Base-by-base conservation (phyloP, 78 protist species). In the Chrysochromulina tobinii region DNA sequence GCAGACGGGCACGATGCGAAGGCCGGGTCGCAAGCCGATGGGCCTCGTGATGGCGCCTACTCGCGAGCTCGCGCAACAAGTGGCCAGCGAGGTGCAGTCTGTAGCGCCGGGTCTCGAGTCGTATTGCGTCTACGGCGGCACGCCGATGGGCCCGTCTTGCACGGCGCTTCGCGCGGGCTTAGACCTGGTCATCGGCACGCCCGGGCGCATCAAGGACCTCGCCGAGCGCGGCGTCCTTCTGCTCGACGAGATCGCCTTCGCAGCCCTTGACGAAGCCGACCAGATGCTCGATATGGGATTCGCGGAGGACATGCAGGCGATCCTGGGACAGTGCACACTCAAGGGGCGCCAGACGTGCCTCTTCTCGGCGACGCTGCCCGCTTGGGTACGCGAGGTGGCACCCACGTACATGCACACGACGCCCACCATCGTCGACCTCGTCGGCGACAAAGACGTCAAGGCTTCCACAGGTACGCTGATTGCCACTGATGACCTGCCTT, bases 281-380 rank as follows among this genome's bases (percentile, higher is more conserved):
- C 89, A 75, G 83, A 75, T 75, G 83, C 83, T 75, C 4, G 83
- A 75, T n/a, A 75, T 75, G 83, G 83, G 90, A 21, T 87, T 87
- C 61, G 79, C 58, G 58, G 90, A 87, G 21, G 72, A 87, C 72
- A 87, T 87, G 90, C 2, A 12, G 50, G 79, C 3, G 48, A 67
- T 87, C 90, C 38, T 87, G 8, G 81, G 53, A 20, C 5, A 66
- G 25, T 88, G 53, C 93, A 64, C 72, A n/a, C 61, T 7, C 83
- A 58, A 27, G 48, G 14, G 9, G 50, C 95, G 90, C 11, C 97
- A 94, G 89, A 94, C 92, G 12, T 69, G 94, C 38, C 90, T 94
- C 72, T 96, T 96, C 93, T 77, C 94, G 9, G 97, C 97, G 27
- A 96, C 97, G 27, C 61, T 94, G 86, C 97, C 97, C 55, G 25